phyloP scores from a whole-genome alignment of 768 basidiomycete genomes.

The Termitomyces sp. region DNA sequence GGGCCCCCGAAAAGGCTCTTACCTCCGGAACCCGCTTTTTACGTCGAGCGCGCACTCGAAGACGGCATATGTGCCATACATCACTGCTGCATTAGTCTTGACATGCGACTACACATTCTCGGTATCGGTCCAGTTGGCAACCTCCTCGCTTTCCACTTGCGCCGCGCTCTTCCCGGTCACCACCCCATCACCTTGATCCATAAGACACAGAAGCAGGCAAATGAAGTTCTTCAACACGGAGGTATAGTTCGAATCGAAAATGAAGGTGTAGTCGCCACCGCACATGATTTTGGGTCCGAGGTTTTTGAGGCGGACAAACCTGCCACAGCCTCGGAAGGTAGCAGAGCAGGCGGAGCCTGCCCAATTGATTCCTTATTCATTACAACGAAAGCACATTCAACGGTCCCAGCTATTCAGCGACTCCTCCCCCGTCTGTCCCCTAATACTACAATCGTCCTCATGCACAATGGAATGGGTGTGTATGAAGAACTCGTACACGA shows the following conservation, averaged over 20 bases:
- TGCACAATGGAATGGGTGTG: constrained; percentile 93
- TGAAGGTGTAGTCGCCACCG: constrained; percentile 36
- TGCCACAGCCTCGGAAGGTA: not conserved
- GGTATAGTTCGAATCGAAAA: constrained; percentile 43
- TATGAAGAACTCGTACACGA: constrained; percentile 68
- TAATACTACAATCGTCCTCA: constrained; percentile 79
- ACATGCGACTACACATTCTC: constrained; percentile 71
- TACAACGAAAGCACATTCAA: constrained; percentile 72
- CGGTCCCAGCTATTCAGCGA: constrained; percentile 46
- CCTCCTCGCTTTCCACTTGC: constrained; percentile 77
- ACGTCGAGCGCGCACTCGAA: constrained; percentile 1
- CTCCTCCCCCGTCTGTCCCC: constrained; percentile 61
- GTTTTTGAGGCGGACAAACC: constrained; percentile 25
- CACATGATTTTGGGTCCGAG: constrained; percentile 46
- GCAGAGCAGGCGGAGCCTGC: constrained; percentile 8
- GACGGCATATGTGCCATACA: not conserved
- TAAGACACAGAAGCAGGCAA: constrained; percentile 38
- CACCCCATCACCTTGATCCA: constrained; percentile 69
- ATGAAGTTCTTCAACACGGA: constrained; percentile 24
- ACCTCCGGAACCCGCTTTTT: too few relatives aligned
- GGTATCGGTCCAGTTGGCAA: constrained; percentile 83
- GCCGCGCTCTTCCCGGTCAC: constrained; percentile 43
- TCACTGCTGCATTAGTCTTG: too few relatives aligned
- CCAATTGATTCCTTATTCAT: constrained; percentile 77
- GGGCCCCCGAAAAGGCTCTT: too few relatives aligned